Evolutionary conservation across 129 eudicot genomes (phyloP).

Genomic region (Lonicera japonica): DNA sequence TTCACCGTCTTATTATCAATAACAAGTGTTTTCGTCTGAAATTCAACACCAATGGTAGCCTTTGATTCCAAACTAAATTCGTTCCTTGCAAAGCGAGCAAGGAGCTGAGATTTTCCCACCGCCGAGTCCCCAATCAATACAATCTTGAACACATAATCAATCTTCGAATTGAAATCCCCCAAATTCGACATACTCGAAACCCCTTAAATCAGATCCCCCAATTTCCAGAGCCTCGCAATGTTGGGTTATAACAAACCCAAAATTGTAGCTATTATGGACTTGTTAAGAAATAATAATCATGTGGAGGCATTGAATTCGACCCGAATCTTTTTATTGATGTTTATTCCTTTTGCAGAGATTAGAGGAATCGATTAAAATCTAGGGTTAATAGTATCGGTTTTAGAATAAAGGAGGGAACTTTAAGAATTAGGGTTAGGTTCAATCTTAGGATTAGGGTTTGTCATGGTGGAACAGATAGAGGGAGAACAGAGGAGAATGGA

Average conservation of each 20-base stretch:
- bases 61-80: constrained; percentile 21
- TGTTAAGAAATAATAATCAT: not conserved
- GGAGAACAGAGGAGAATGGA: not conserved
- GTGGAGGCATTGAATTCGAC: not conserved
- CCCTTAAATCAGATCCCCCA: not conserved
- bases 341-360: too few relatives aligned
- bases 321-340: not conserved
- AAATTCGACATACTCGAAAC: constrained; percentile 19
- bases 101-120: constrained; percentile 11
- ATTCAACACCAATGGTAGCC: too few relatives aligned
- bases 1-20: constrained; percentile 18
- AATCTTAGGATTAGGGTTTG: constrained; percentile 1
- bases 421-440: not conserved
- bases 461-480: not conserved
- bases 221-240: not conserved
- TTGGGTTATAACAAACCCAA: not conserved
- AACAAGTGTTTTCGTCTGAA: constrained; percentile 7
- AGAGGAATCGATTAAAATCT: not conserved
- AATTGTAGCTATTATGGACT: not conserved
- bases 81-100: constrained; percentile 22
- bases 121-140: too few relatives aligned
- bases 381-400: not conserved
- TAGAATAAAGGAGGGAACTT: not conserved
- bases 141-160: constrained; percentile 22
- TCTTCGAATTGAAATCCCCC: constrained; percentile 22